A percentile compares a stretch with the other conserved stretches of the same genome.
Conservation (phyloP, 2,329 filamentous ascomycete species). For the Emergomyces orientalis region DNA sequence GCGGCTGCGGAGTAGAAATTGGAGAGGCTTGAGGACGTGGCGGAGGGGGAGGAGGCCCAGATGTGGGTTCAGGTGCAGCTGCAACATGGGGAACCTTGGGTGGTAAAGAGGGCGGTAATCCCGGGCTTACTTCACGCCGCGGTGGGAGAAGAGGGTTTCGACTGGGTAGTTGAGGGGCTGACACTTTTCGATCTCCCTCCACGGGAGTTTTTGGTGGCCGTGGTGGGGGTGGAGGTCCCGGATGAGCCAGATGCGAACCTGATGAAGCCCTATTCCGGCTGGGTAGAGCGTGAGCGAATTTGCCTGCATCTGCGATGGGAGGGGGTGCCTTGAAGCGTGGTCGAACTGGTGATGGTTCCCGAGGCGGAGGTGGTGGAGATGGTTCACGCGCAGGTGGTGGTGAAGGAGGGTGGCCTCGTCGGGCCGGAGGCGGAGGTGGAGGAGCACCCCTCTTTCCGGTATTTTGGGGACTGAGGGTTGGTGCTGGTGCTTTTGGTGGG, state of each 20-base stretch:
- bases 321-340: slow-evolving; percentile 76
- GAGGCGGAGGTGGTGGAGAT: slow-evolving; percentile 51
- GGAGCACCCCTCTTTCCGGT: slow-evolving; percentile 54
- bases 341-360: slow-evolving; percentile 61
- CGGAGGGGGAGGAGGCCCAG: slow-evolving; percentile 44
- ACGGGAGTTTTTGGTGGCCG: slow-evolving; percentile 56
- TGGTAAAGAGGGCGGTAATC: slow-evolving; percentile 42
- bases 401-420: slow-evolving; percentile 32
- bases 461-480: slow-evolving; percentile 50
- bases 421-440: slow-evolving; percentile 47
- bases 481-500: slow-evolving; percentile 25
- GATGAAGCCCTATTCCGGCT: slow-evolving; percentile 37
- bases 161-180: slow-evolving; percentile 61
- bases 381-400: slow-evolving; percentile 38
- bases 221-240: slow-evolving; percentile 54
- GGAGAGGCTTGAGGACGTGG: slow-evolving; percentile 25
- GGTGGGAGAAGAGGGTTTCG: slow-evolving; percentile 62
- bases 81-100: slow-evolving; percentile 34
- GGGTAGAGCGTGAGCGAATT: slow-evolving; percentile 55
- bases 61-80: slow-evolving; percentile 38
- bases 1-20: slow-evolving; percentile 41
- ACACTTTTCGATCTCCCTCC: slow-evolving; percentile 55
- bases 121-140: slow-evolving; percentile 40
- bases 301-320: slow-evolving; percentile 80
- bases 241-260: slow-evolving; percentile 38